Evolutionary conservation across 331 rosid species (phyloP), one percentile per base, ranked within the genome.

Genomic region (Rosa hybrid): DNA sequence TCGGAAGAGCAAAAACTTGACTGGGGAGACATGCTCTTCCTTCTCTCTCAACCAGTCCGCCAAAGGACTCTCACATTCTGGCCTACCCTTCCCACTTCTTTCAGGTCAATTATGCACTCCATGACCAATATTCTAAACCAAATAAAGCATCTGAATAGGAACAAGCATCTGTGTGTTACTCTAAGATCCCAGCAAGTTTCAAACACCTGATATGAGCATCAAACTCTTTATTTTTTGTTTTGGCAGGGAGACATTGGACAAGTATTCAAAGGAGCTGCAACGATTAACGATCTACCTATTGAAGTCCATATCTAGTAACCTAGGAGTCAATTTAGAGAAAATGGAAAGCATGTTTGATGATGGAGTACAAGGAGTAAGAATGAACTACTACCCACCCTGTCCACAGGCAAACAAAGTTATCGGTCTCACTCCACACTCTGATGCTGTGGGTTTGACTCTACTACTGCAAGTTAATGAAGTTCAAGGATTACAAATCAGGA

Each of bases 331-430:
- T 30, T 16, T 77, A 38, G 74, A 68, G 79, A 79, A 50, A 63
- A 39, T 69, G 14, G 23, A 10, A 27, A 78, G 72, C 14, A 27
- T 30, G 83, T 79, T 83, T 60, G 74, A 74, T 10, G 60, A 56
- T 49, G 86, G 86, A 68, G 30, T 17, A 21, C 86, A 83, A 59
- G 81, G 86, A 8, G 10, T 79, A 14, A 74, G 86, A 75, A 79
- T 83, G 80, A 83, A 83, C 59, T 74, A 54, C 39, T 75, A 83
- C 71, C 86, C 83, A 38, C 81, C 86, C 42, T 83, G 86, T 69
- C 20, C 20, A 4, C 65, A 67, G 56, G 73, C 86, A 12, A 81
- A 79, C 83, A 78, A 53, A 27, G 81, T 59, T 30, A 39, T 79
- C 0, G 86, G 83, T 3, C 62, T 74, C 57, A 34, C 80, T 17